Base-by-base conservation (phyloP, 495 filamentous ascomycete species). In the Beverwykella pulmonaria region DNA sequence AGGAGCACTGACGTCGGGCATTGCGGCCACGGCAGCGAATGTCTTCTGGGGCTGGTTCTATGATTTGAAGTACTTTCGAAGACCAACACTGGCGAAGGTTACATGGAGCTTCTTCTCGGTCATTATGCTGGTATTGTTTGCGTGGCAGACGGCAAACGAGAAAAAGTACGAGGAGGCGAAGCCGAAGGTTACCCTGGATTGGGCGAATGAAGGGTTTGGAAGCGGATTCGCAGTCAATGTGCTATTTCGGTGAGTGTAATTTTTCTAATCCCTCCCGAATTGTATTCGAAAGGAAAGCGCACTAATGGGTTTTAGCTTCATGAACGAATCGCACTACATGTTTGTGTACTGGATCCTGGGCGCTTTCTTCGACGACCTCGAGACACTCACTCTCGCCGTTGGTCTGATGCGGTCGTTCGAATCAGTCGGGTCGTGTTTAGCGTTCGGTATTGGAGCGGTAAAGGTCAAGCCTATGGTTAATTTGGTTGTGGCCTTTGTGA, bases 311-410 rank as follows among this genome's bases (percentile, higher is more conserved):
- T 61, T 15, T 23, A 61, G 58, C n/a, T 78, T 81, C 61, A 68
- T 78, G 30, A 79, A 78, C 67, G 76, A 82, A 65, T 76, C 76
- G 14, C 75, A 78, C 48, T 77, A 78, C 65, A 79, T 82, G 71
- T 79, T 78, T 68, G 73, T 77, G 30, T 84, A 84, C 68, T 82
- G 80, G 78, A 68, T 83, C 10, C 70, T 83, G 0, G 79, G 81
- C 22, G 78, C 79, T 2, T 83, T 82, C 70, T 81, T 82, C 39
- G 76, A 79, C 29, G 79, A 83, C 61, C 70, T 83, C 52, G 79
- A 79, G 64, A 80, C 76, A 0, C 29, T 83, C 29, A 78, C 82
- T 0, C 73, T 82, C 20, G 78, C 80, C 0, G 82, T 82, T 0
- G 80, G 81, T 0, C 76, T 84, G 29, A 68, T 84, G 12, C 70